Evolutionary conservation across 768 basidiomycete species (phyloP).

Genomic region (Coprinellus aureogranulatus): DNA sequence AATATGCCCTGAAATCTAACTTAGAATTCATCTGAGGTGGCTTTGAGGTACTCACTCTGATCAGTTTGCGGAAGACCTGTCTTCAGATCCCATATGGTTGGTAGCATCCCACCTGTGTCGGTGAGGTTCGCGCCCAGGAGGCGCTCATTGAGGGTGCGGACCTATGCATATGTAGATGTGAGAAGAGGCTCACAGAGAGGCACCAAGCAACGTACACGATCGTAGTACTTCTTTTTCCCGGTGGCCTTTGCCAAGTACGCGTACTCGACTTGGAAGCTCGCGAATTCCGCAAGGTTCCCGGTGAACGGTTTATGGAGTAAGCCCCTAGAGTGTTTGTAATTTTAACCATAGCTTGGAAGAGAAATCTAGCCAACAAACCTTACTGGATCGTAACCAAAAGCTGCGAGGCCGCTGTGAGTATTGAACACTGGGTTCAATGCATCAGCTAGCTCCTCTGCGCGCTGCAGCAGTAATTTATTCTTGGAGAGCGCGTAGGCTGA

Average conservation of each 20-base stretch:
- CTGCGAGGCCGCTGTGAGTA: conserved; percentile 67
- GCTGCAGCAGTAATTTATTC: conserved; percentile 57
- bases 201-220: conserved; percentile 40
- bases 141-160: conserved; percentile 43
- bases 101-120: conserved; percentile 60
- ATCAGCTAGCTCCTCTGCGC: conserved; percentile 78
- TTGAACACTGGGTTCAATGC: conserved; percentile 71
- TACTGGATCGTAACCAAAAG: conserved; percentile 64
- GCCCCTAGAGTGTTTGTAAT: too few relatives aligned
- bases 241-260: conserved; percentile 79
- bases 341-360: too few relatives aligned
- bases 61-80: conserved; percentile 30
- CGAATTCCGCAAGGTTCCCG: conserved; percentile 73
- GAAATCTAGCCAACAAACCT: too few relatives aligned
- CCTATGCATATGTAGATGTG: conserved; percentile 30
- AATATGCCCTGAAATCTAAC: too few relatives aligned
- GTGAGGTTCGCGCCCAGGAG: conserved; percentile 47
- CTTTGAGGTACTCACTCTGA: too few relatives aligned
- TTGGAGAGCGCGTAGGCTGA: conserved; percentile 77
- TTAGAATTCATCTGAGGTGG: too few relatives aligned
- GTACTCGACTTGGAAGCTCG: conserved; percentile 80
- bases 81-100: conserved; percentile 53
- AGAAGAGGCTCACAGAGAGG: background rate
- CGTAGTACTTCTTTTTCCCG: conserved; percentile 60
- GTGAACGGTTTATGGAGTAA: conserved; percentile 27